These are phyloP conservation scores for Apiotrichum veenhuisii DNA, from an alignment of 1,284 basidiomycete species.

Conservation along the genomic window DNA sequence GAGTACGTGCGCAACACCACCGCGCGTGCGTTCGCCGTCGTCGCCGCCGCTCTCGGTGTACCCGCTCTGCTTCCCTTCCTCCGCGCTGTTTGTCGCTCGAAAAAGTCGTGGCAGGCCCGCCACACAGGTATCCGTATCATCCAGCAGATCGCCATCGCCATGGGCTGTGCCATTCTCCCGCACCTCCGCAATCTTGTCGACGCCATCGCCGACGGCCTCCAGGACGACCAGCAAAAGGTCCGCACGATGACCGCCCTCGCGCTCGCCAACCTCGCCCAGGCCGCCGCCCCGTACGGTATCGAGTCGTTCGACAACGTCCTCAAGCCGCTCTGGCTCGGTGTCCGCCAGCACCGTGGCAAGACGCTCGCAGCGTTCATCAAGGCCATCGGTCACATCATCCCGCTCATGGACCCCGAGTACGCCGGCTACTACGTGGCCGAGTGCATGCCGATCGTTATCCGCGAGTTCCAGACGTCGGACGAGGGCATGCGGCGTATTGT, in stretches of 20 bases:
- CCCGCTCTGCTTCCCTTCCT: conserved; percentile 96
- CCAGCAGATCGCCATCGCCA: conserved; percentile 99
- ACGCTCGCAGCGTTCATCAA: conserved; percentile 97
- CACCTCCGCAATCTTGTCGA: conserved; percentile 95
- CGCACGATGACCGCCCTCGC: conserved; percentile 97
- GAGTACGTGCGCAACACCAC: conserved; percentile 99
- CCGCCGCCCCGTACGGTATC: conserved; percentile 97
- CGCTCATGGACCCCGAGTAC: conserved; percentile 99
- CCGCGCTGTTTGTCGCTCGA: conserved; percentile 95
- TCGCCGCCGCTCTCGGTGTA: conserved; percentile 96
- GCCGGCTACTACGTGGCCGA: conserved; percentile 97
- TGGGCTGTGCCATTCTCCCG: conserved; percentile 98
- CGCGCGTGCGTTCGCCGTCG: conserved; percentile 96
- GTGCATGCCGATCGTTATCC: conserved; percentile 94
- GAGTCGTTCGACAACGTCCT: conserved; percentile 98
- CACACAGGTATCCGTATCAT: conserved; percentile 99
- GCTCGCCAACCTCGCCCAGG: conserved; percentile 94
- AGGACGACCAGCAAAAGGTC: conserved; percentile 98
- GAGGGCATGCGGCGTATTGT: conserved; percentile 99
- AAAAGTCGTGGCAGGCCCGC: conserved; percentile 99
- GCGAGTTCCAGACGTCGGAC: conserved; percentile 98
- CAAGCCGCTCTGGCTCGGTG: conserved; percentile 97
- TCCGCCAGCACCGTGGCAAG: conserved; percentile 95
- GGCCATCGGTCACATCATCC: conserved; percentile 98
- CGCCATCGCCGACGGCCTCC: conserved; percentile 90